phyloP scores from a whole-genome alignment of 805 yeast species.

The Ogataea ramenticola region DNA sequence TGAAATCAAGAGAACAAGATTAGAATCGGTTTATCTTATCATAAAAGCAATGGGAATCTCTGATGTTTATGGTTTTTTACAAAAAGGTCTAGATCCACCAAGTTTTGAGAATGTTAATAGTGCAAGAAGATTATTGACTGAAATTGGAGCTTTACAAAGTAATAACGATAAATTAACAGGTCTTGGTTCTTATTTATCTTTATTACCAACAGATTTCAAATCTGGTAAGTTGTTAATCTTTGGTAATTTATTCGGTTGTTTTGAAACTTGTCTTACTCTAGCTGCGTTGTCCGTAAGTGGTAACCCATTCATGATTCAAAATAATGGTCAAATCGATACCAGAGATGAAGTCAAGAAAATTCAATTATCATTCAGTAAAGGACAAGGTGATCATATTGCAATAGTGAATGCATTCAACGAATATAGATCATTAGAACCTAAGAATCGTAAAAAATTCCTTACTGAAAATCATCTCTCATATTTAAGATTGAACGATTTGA shows the following conservation, averaged over 20 bases:
- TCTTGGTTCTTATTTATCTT: slow-evolving; percentile 71
- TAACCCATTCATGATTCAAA: slow-evolving; percentile 58
- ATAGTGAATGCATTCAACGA: slow-evolving; percentile 50
- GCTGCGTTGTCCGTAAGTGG: slow-evolving; percentile 73
- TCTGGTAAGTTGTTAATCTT: slow-evolving; percentile 77
- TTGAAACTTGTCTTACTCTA: slow-evolving; percentile 70
- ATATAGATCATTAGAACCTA: slow-evolving; percentile 31
- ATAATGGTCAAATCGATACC: slow-evolving; percentile 39
- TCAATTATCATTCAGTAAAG: slow-evolving; percentile 33
- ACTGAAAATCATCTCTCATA: slow-evolving; percentile 54
- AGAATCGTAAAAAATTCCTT: slow-evolving; percentile 37
- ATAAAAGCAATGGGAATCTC: slow-evolving; percentile 86
- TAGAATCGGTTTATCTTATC: slow-evolving; percentile 75
- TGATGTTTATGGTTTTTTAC: slow-evolving; percentile 62
- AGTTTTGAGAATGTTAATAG: slow-evolving; percentile 38
- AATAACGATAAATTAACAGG: slow-evolving; percentile 50
- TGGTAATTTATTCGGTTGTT: slow-evolving; percentile 77
- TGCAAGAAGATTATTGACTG: slow-evolving; percentile 46
- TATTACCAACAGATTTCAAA: slow-evolving; percentile 79
- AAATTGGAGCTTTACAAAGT: slow-evolving; percentile 73
- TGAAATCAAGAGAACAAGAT: slow-evolving; percentile 76
- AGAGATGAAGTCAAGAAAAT: slow-evolving; percentile 55
- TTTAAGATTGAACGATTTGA: slow-evolving; percentile 61
- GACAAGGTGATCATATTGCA: slow-evolving; percentile 73
- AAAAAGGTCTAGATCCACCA: slow-evolving; percentile 81